phyloP scores from a whole-genome alignment of 2,329 filamentous ascomycete species.

The Blumeria graminis region DNA sequence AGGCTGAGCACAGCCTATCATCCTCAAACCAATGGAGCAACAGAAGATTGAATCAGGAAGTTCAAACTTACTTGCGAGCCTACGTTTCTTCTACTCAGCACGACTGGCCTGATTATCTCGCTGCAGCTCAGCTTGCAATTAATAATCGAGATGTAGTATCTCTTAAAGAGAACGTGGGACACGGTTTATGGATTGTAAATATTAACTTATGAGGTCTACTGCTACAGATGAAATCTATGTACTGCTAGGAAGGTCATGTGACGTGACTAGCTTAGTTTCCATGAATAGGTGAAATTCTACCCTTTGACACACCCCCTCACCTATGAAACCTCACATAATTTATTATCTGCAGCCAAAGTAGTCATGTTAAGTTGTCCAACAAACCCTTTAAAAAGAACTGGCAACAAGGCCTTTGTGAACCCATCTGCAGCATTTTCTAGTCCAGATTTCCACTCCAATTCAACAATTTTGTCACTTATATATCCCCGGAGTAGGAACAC shows the following conservation, averaged over 20 bases:
- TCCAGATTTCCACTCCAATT: not conserved
- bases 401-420: not conserved
- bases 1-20: not conserved
- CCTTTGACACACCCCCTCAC: not conserved
- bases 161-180: no score
- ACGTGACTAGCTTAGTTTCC: no score
- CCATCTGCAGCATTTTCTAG: not conserved
- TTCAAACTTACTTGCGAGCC: not conserved
- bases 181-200: no score
- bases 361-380: not conserved
- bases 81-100: not conserved
- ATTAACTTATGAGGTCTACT: no score
- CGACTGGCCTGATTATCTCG: not conserved
- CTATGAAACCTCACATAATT: not conserved
- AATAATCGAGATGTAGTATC: not conserved
- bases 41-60: not conserved
- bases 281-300: no score
- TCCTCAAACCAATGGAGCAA: not conserved
- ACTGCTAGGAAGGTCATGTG: no score
- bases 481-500: not conserved
- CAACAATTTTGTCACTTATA: not conserved
- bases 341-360: not conserved
- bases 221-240: no score
- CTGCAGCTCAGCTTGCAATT: not conserved
- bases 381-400: not conserved